Percentiles rank a stretch among this genome's conserved stretches.
Conservation (phyloP, 345 rosid species). For the Streptanthus diversifolius region DNA sequence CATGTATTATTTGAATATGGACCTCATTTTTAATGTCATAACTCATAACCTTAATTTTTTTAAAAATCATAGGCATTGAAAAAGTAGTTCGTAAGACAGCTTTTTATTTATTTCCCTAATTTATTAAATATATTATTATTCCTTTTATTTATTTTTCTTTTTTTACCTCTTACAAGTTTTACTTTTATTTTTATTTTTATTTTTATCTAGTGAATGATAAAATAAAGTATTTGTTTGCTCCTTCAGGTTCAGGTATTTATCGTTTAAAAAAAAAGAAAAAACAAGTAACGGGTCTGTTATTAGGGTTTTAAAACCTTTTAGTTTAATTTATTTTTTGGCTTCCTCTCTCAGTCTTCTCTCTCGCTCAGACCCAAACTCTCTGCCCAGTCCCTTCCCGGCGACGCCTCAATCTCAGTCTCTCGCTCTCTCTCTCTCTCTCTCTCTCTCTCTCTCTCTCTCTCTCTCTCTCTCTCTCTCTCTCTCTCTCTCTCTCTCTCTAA, state of each 20-base stretch:
- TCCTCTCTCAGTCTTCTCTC: neutral
- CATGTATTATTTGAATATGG: too few relatives aligned
- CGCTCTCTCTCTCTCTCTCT: neutral
- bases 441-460: neutral
- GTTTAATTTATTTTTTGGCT: neutral
- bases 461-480: neutral
- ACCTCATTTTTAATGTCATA: too few relatives aligned
- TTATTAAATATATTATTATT: neutral
- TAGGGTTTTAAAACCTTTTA: constrained; percentile 1
- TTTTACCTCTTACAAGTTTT: neutral
- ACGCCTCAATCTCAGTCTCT: neutral
- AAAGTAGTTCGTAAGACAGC: too few relatives aligned
- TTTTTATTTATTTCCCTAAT: neutral
- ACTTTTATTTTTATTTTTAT: neutral
- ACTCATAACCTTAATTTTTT: too few relatives aligned
- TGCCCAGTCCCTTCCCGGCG: neutral
- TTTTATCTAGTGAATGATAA: too few relatives aligned
- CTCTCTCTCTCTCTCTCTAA: neutral
- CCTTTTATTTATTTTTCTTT: neutral
- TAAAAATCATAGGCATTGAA: too few relatives aligned
- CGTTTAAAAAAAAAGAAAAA: neutral
- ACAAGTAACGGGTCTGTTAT: neutral
- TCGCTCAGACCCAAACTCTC: neutral
- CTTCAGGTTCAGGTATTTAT: neutral
- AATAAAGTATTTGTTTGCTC: neutral